A percentile compares a stretch with the other conserved stretches of the same genome.
These are phyloP conservation scores for Neophaeococcomyces mojaviensis DNA, from an alignment of 2,329 filamentous ascomycete species.

Conservation along the genomic window DNA sequence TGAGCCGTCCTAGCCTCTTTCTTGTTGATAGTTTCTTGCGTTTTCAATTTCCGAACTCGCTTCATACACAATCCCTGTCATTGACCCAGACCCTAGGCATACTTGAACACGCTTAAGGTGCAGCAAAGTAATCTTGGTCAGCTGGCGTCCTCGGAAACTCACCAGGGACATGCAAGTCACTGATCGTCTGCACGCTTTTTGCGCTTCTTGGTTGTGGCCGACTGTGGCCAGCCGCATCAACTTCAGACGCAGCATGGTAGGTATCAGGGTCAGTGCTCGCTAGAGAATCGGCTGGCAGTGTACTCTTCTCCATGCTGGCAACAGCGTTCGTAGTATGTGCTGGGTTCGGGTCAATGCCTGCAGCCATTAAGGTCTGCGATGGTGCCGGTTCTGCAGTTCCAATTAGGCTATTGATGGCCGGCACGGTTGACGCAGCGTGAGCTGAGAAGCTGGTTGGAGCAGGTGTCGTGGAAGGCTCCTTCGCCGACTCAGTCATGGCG, in stretches of 20 bases:
- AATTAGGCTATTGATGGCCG: neutral
- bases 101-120: too few relatives aligned
- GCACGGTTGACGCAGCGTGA: neutral
- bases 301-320: neutral
- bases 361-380: neutral
- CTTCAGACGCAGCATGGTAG: neutral
- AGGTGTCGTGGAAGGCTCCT: neutral
- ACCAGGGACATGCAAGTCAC: conserved; percentile 62
- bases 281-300: neutral
- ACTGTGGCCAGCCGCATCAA: neutral
- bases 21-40: too few relatives aligned
- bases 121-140: too few relatives aligned
- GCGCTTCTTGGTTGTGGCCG: conserved; percentile 17
- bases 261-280: neutral
- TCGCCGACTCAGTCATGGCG: conserved; percentile 9
- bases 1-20: too few relatives aligned
- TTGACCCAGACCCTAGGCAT: too few relatives aligned
- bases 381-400: neutral
- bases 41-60: too few relatives aligned
- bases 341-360: neutral
- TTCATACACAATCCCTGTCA: too few relatives aligned
- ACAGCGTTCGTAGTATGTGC: neutral
- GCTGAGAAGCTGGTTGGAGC: neutral
- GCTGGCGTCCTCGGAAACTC: conserved; percentile 45
- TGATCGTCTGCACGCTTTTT: conserved; percentile 49